Evolutionary conservation across 345 rosid genomes (phyloP).

Genomic region (Geranium brycei): DNA sequence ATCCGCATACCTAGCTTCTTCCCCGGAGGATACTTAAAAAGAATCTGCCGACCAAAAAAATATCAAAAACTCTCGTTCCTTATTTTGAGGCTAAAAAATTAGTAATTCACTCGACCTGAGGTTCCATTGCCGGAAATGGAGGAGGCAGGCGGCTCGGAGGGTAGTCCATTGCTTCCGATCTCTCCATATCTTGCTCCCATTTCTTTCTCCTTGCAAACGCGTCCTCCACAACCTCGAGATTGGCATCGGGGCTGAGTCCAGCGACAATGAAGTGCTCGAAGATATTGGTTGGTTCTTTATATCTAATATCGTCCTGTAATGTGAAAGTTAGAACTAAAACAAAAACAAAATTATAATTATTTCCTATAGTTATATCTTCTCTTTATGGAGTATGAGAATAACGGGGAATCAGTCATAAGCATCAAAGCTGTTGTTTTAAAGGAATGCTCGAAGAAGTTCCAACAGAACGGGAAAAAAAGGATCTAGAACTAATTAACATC

Average conservation of each 20-base stretch:
- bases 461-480: no score
- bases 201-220: constrained; percentile 70
- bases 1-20: constrained; percentile 59
- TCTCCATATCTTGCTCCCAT: constrained; percentile 60
- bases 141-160: constrained; percentile 48
- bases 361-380: neutral
- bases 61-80: no score
- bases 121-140: constrained; percentile 61
- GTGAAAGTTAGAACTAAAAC: neutral
- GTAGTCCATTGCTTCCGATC: constrained; percentile 41
- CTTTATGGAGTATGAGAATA: no score
- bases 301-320: constrained; percentile 46
- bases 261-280: constrained; percentile 81
- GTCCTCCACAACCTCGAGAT: constrained; percentile 67
- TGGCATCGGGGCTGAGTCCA: constrained; percentile 77
- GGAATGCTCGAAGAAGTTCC: no score
- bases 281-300: constrained; percentile 59
- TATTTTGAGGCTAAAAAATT: neutral
- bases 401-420: no score
- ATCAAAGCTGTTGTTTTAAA: no score
- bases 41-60: constrained; percentile 35
- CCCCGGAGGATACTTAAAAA: constrained; percentile 87
- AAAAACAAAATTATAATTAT: neutral
- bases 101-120: constrained; percentile 53
- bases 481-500: no score